Evolutionary conservation across 352 stramenopile genomes (phyloP).

Genomic region (Phytophthora cactorum): DNA sequence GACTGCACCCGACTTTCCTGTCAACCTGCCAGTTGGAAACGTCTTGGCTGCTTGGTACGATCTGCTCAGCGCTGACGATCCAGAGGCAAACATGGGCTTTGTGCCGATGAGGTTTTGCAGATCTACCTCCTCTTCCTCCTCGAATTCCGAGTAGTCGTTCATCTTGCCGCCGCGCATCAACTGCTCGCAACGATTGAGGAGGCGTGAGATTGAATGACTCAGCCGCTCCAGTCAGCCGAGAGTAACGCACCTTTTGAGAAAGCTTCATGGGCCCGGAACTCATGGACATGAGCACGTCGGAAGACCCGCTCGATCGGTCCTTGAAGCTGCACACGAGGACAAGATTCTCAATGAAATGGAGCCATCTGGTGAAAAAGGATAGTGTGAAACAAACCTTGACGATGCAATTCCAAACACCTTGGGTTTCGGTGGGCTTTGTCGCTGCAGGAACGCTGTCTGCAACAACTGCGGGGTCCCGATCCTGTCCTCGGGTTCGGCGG

Average conservation of each 20-base stretch:
- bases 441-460: conserved; percentile 66
- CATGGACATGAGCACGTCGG: conserved; percentile 71
- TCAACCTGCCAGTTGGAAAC: conserved; percentile 18
- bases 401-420: conserved; percentile 65
- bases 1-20: conserved; percentile 3
- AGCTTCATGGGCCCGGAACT: conserved; percentile 58
- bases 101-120: conserved; percentile 76
- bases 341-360: conserved; percentile 5
- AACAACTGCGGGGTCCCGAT: conserved; percentile 54
- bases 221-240: not conserved
- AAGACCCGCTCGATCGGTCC: conserved; percentile 48
- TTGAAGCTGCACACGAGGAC: conserved; percentile 46
- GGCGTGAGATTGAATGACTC: conserved; percentile 6
- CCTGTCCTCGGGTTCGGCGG: conserved; percentile 17
- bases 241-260: conserved; percentile 59
- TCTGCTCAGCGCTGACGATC: conserved; percentile 12
- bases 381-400: conserved; percentile 38
- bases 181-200: conserved; percentile 27
- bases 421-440: conserved; percentile 54
- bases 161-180: conserved; percentile 78
- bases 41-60: conserved; percentile 4
- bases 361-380: conserved; percentile 1
- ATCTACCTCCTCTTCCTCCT: conserved; percentile 82
- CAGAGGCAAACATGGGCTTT: conserved; percentile 18
- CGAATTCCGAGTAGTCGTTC: conserved; percentile 81